These are phyloP conservation scores for Stygiomarasmius scandens DNA, from an alignment of 1,284 basidiomycete genomes.

Conservation along the genomic window DNA sequence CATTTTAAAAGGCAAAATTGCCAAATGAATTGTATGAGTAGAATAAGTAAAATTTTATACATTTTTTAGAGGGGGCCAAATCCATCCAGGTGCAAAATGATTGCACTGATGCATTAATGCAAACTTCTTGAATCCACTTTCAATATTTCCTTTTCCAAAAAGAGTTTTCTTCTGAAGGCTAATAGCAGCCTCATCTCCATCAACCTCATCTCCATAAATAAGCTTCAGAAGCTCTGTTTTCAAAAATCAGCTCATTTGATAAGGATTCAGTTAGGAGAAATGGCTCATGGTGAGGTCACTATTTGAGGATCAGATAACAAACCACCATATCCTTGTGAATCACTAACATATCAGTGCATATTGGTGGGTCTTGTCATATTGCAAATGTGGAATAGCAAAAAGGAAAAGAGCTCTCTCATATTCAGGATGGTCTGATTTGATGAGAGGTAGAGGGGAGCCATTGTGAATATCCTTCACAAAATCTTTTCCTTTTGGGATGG, in stretches of 20 bases:
- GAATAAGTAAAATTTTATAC: too few relatives aligned
- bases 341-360: constrained; percentile 1
- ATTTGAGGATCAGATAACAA: constrained; percentile 18
- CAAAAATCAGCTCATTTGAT: too few relatives aligned
- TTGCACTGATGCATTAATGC: background rate
- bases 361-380: constrained; percentile 11
- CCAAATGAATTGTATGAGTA: too few relatives aligned
- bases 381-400: constrained; percentile 6
- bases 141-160: background rate
- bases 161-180: background rate
- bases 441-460: background rate
- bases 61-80: background rate
- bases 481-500: background rate
- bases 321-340: constrained; percentile 12
- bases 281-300: constrained; percentile 8
- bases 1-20: too few relatives aligned
- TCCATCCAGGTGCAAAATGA: background rate
- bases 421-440: background rate
- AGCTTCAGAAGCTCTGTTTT: background rate
- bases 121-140: background rate
- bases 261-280: background rate
- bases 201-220: background rate
- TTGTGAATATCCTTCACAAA: constrained; percentile 17
- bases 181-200: background rate
- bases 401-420: constrained; percentile 10